Base-by-base conservation (phyloP, 1,284 basidiomycete genomes). In the Irpex lacteus region DNA sequence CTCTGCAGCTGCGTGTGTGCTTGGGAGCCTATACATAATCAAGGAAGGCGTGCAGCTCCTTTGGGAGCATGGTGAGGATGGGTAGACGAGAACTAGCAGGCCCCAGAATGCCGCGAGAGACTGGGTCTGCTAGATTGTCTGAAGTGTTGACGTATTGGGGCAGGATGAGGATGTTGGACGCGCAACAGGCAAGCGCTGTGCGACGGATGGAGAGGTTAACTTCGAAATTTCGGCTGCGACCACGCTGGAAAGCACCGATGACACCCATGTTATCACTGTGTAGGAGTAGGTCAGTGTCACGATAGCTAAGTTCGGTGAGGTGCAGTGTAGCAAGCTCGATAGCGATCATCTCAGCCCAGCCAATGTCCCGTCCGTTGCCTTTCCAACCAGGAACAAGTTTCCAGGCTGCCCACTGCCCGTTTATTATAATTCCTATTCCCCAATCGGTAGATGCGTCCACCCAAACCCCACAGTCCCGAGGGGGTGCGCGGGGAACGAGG, bases 271-370 rank as follows among this genome's bases (percentile, higher is more conserved):
- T 81, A 68, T 82, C 78, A 0, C 75, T 75, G 13, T 73, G 68
- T 4, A 81, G 65, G 0, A 73, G 55, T 2, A 81, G 15, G n/a
- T 60, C 11, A 3, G 32, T 34, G 37, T 65, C 57, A 2, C n/a
- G 4, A 8, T 32, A 37, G 1, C 61, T 6, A 37, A 21, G 34
- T 6, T 47, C 44, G 2, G 56, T 47, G 3, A 73, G n/a, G 6
- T 60, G 50, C 2, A 59, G 60, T 0, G 73, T 60, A 0, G 69
- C 64, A 1, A 80, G 66, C 64, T 81, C 75, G 3, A 81, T 68
- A 0, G 76, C 79, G 0, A 80, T 66, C 53, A 77, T 73, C 65
- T 82, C 78, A 0, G 73, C 79, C 80, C 80, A 82, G 2, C 76
- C 72, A 52, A 80, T 81, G 60, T 77, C 72, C 2, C 71, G 59